phyloP scores from a whole-genome alignment of 2,329 filamentous ascomycete species.

The Hymenoscyphus albidus region DNA sequence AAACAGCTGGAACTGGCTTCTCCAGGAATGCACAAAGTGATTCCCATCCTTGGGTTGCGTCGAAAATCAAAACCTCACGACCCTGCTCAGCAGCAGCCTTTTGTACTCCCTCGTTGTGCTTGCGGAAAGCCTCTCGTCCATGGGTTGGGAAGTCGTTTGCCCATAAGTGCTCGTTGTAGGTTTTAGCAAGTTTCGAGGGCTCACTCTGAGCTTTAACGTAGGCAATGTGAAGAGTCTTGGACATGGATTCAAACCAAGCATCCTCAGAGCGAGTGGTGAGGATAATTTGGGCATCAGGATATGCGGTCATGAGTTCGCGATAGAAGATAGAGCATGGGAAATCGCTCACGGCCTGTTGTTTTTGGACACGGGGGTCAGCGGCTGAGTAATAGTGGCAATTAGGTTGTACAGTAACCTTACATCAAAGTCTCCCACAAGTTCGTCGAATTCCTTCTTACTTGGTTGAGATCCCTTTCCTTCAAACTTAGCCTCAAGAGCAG shows the following conservation, averaged over 20 bases:
- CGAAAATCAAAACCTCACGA: neutral
- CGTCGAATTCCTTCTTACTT: neutral
- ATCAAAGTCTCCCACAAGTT: neutral
- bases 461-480: neutral
- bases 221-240: neutral
- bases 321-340: neutral
- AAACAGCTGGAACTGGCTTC: neutral
- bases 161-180: neutral
- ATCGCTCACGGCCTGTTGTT: neutral
- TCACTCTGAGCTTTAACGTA: neutral
- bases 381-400: no score
- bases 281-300: neutral
- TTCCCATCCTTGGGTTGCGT: neutral
- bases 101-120: neutral
- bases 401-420: neutral
- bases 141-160: neutral
- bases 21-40: neutral
- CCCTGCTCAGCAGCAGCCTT: neutral
- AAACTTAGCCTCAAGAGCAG: neutral
- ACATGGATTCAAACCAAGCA: neutral
- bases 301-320: neutral
- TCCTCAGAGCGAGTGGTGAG: neutral
- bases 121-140: neutral
- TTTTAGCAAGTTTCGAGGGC: neutral
- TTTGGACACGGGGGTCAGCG: no score